A percentile compares a stretch with the other conserved stretches of the same genome.
Conservation (phyloP, 441 rosid species). For the Gossypium gossypioides region DNA sequence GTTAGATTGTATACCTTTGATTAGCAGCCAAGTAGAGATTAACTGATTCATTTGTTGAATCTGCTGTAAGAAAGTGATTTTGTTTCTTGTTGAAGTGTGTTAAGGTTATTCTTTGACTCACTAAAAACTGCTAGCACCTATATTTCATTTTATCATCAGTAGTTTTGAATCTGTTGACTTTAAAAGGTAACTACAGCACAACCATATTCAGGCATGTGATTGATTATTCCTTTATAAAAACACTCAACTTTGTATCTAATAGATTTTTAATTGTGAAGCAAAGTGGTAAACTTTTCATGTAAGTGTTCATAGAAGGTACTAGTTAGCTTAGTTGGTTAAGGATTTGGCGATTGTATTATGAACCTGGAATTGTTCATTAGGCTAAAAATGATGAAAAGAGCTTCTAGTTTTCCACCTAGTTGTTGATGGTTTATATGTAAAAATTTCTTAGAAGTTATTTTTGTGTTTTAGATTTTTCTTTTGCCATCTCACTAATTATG, state of each 20-base stretch:
- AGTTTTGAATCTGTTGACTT: not conserved
- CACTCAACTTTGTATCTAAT: not conserved
- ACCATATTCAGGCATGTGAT: not conserved
- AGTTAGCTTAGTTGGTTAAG: not conserved
- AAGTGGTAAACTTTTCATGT: not conserved
- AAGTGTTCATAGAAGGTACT: not conserved
- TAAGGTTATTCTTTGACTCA: not conserved
- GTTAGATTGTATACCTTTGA: not conserved
- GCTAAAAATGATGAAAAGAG: not conserved
- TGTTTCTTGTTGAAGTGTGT: not conserved
- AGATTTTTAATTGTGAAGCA: not conserved
- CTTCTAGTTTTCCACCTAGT: not conserved
- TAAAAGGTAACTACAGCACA: not conserved
- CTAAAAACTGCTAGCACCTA: not conserved
- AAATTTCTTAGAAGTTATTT: not conserved
- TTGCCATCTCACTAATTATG: conserved; percentile 16
- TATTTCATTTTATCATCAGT: not conserved
- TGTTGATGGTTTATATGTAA: not conserved
- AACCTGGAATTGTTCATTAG: not conserved
- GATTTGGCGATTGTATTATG: not conserved
- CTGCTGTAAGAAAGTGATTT: not conserved
- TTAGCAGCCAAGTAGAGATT: not conserved
- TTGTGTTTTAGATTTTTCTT: not conserved
- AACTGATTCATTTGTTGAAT: not conserved
- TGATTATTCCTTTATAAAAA: not conserved